Conservation (phyloP, 768 basidiomycete species). For the Tubosaeta sp. region DNA sequence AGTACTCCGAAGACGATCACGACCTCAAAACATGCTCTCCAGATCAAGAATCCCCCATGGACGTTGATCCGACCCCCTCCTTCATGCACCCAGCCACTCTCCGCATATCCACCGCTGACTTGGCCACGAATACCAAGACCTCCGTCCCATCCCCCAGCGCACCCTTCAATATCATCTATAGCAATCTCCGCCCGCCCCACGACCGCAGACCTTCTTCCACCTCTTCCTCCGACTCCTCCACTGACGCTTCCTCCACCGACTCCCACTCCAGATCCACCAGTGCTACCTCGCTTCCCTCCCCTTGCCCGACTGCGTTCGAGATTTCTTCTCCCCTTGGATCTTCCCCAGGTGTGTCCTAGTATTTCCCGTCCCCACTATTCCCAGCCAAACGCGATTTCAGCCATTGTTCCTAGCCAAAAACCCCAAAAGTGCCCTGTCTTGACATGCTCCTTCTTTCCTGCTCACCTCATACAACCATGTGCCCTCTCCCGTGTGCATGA, state of each 20-base stretch:
- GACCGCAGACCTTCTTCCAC: conserved; percentile 33
- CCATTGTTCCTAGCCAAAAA: conserved; percentile 4
- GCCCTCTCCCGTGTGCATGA: conserved; percentile 18
- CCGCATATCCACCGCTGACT: conserved; percentile 26
- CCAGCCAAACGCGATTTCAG: conserved; percentile 9
- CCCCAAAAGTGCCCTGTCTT: conserved; percentile 33
- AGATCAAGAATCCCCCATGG: conserved; percentile 28
- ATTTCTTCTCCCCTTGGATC: background rate
- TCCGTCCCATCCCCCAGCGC: conserved; percentile 9
- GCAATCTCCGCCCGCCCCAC: background rate
- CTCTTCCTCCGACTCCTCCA: conserved; percentile 22
- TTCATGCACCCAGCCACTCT: conserved; percentile 40
- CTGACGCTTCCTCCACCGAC: conserved; percentile 21
- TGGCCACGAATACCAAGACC: conserved; percentile 4
- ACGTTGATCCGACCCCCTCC: conserved; percentile 21
- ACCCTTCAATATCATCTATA: conserved; percentile 13
- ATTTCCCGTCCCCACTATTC: background rate
- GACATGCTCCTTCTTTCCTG: conserved; percentile 49
- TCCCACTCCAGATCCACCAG: conserved; percentile 20
- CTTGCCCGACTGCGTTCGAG: conserved; percentile 4
- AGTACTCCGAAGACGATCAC: conserved; percentile 22
- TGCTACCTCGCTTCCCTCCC: conserved; percentile 30
- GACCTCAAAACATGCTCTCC: conserved; percentile 28
- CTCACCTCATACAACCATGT: conserved; percentile 38
- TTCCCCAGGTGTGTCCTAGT: conserved; percentile 1